Conservation (phyloP, 1,284 basidiomycete genomes). For the Malassezia dermatis region DNA sequence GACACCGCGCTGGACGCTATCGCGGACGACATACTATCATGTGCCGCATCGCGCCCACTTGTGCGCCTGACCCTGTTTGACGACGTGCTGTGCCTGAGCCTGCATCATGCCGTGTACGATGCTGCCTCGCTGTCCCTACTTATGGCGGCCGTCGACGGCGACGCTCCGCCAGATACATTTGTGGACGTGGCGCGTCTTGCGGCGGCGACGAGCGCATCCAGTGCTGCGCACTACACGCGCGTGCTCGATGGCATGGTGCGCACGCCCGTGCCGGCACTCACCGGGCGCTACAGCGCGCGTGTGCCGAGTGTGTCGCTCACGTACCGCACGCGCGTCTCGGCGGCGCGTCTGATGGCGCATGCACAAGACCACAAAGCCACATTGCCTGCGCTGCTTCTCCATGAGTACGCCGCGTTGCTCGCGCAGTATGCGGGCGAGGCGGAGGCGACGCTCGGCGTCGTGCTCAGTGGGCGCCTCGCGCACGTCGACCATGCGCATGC, state of each 20-base stretch:
- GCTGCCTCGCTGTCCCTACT: slow-evolving; percentile 25
- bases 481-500: slow-evolving; percentile 21
- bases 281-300: slow-evolving; percentile 18
- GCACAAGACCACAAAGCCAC: slow-evolving; percentile 24
- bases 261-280: slow-evolving; percentile 30
- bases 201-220: not conserved
- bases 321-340: not conserved
- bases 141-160: not conserved
- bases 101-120: slow-evolving; percentile 41
- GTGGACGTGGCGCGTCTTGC: slow-evolving; percentile 1
- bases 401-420: slow-evolving; percentile 22
- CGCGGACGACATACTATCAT: slow-evolving; percentile 20
- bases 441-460: slow-evolving; percentile 32
- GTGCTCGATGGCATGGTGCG: slow-evolving; percentile 22
- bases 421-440: slow-evolving; percentile 30
- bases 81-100: slow-evolving; percentile 21
- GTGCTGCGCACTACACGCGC: slow-evolving; percentile 23
- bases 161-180: not conserved
- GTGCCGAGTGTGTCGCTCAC: not conserved
- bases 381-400: slow-evolving; percentile 27
- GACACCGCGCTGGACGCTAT: slow-evolving; percentile 12
- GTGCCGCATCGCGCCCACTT: slow-evolving; percentile 17
- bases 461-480: slow-evolving; percentile 29
- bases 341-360: slow-evolving; percentile 7
- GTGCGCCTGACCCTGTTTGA: slow-evolving; percentile 22